These are phyloP conservation scores for Clarireedia homoeocarpa DNA, from an alignment of 2,329 filamentous ascomycete genomes.

Conservation along the genomic window DNA sequence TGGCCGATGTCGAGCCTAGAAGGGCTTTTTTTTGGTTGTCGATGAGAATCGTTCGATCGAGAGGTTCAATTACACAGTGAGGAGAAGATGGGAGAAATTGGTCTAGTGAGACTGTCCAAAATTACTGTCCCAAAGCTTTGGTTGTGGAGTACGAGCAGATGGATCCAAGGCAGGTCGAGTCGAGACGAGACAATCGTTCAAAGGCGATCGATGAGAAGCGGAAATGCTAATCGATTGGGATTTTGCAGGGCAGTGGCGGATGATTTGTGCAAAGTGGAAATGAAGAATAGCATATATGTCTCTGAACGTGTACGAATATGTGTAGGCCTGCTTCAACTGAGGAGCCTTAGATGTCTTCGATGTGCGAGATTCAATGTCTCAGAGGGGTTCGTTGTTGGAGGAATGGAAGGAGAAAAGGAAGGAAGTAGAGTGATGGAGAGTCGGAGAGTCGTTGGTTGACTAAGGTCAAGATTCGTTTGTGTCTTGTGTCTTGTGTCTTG, in stretches of 20 bases:
- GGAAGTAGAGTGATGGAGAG: not conserved
- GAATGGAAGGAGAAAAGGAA: not conserved
- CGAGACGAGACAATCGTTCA: not conserved
- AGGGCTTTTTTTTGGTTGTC: not conserved
- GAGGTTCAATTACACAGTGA: conserved; percentile 5
- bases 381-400: not conserved
- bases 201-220: not conserved
- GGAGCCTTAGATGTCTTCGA: too few relatives aligned
- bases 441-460: not conserved
- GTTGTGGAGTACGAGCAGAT: not conserved
- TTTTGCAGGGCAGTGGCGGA: not conserved
- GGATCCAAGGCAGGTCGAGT: not conserved
- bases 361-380: not conserved
- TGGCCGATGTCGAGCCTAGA: too few relatives aligned
- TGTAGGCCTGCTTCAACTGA: too few relatives aligned
- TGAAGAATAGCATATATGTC: not conserved
- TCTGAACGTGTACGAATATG: too few relatives aligned
- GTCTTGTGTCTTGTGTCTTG: not conserved
- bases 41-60: not conserved
- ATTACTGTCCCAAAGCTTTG: not conserved
- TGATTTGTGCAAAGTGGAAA: not conserved
- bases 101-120: conserved; percentile 1
- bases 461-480: not conserved
- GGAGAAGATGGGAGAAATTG: not conserved
- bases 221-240: not conserved